Conservation (phyloP, 2,329 filamentous ascomycete species). For the Atkinsonella hypoxylon region DNA sequence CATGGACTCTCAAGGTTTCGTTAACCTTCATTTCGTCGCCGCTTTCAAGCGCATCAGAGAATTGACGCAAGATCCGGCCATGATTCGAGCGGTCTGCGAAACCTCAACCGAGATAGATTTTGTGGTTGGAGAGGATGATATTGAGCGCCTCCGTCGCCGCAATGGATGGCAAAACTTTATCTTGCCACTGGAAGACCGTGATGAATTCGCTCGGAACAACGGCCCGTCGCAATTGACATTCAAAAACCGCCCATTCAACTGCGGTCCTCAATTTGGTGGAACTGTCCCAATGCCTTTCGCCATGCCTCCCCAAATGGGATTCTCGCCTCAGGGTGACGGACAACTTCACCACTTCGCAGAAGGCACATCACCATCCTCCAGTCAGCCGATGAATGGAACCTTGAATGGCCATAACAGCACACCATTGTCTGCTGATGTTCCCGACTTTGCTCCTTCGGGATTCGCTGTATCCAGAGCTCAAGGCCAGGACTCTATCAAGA, state of each 20-base stretch:
- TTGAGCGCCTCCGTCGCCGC: slow-evolving; percentile 64
- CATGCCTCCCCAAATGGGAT: slow-evolving; percentile 17
- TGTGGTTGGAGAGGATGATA: slow-evolving; percentile 59
- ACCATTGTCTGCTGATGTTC: slow-evolving; percentile 27
- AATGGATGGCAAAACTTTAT: slow-evolving; percentile 75
- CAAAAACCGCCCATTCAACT: slow-evolving; percentile 22
- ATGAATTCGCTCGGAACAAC: slow-evolving; percentile 60
- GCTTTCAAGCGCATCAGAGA: slow-evolving; percentile 63
- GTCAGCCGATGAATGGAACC: slow-evolving; percentile 23
- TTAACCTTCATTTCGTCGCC: slow-evolving; percentile 65
- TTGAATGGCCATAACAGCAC: slow-evolving; percentile 16
- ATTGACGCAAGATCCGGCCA: slow-evolving; percentile 46
- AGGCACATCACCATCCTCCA: slow-evolving; percentile 18
- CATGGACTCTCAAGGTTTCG: slow-evolving; percentile 94
- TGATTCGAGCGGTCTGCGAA: slow-evolving; percentile 64
- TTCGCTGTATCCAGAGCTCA: not conserved
- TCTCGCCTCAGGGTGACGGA: slow-evolving; percentile 15
- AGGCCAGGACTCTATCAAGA: not conserved
- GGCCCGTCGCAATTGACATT: slow-evolving; percentile 39
- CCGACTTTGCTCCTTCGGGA: slow-evolving; percentile 26
- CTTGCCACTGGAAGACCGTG: slow-evolving; percentile 56
- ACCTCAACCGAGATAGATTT: slow-evolving; percentile 65
- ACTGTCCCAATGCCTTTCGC: slow-evolving; percentile 21
- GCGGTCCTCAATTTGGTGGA: slow-evolving; percentile 19
- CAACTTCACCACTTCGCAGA: slow-evolving; percentile 21